Percentiles rank a stretch among this genome's conserved stretches.
Evolutionary conservation across 164 flowering plant genomes (phyloP).

Genomic region (Taxillus chinensis): DNA sequence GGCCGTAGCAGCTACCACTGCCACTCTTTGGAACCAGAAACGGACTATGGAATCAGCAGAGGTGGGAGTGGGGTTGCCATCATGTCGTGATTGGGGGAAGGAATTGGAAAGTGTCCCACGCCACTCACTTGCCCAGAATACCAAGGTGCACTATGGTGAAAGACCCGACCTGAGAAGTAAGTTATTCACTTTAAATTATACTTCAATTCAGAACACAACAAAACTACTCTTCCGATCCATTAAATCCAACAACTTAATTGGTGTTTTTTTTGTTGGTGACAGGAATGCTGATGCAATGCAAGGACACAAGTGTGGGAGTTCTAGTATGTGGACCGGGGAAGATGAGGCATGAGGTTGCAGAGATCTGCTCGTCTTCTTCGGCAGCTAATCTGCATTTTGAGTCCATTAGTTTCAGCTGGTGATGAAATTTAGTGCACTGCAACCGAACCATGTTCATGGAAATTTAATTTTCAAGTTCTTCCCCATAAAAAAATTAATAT

Average conservation of each 20-base stretch:
- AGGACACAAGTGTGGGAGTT: slow-evolving; percentile 23
- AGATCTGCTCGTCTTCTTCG: slow-evolving; percentile 21
- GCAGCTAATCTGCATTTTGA: slow-evolving; percentile 22
- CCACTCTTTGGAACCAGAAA: not conserved
- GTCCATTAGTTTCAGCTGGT: slow-evolving; percentile 28
- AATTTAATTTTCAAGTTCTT: too few species aligned
- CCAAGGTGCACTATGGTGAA: slow-evolving; percentile 25
- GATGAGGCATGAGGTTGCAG: slow-evolving; percentile 30
- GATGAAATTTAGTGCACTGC: not conserved
- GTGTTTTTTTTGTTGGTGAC: not conserved
- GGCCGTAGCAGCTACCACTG: not conserved
- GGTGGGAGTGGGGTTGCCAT: not conserved
- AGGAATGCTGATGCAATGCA: slow-evolving; percentile 15
- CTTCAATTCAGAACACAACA: not conserved
- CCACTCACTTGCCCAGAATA: slow-evolving; percentile 20
- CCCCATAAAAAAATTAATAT: too few species aligned
- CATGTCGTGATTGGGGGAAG: slow-evolving; percentile 7
- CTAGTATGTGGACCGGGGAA: slow-evolving; percentile 24
- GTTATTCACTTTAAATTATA: slow-evolving; percentile 1
- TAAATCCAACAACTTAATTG: too few species aligned
- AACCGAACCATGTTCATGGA: too few species aligned
- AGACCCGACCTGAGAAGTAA: slow-evolving; percentile 43
- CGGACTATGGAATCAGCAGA: not conserved
- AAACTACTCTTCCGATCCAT: too few species aligned
- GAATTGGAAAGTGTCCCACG: slow-evolving; percentile 39